Evolutionary conservation across 2,329 filamentous ascomycete genomes (phyloP).

Genomic region (Aspergillus unguis): DNA sequence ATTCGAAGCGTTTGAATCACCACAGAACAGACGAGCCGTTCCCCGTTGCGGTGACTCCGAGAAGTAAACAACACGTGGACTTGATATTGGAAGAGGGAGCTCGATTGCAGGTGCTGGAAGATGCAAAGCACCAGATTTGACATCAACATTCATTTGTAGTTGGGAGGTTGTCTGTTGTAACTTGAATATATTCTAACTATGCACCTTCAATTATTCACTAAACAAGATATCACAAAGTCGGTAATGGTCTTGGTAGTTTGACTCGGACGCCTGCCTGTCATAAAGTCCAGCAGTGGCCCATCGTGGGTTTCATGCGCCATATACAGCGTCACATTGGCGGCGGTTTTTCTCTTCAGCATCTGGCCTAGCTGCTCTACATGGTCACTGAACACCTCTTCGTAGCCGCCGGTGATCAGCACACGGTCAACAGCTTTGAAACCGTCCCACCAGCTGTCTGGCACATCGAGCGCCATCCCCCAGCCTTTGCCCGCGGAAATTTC

Average conservation of each 20-base stretch:
- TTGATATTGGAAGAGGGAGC: slow-evolving; percentile 5
- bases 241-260: background rate
- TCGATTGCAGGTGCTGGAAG: background rate
- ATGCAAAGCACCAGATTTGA: background rate
- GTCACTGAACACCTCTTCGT: slow-evolving; percentile 23
- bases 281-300: slow-evolving; percentile 24
- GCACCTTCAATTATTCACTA: background rate
- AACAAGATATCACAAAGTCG: background rate
- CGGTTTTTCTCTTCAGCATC: slow-evolving; percentile 5
- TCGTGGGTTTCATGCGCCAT: slow-evolving; percentile 23
- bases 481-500: slow-evolving; percentile 18
- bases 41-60: slow-evolving; percentile 21
- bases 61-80: slow-evolving; percentile 4
- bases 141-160: background rate
- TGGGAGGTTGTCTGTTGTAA: too few relatives aligned
- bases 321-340: slow-evolving; percentile 8
- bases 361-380: slow-evolving; percentile 16
- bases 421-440: slow-evolving; percentile 11
- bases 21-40: slow-evolving; percentile 27
- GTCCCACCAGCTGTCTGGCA: slow-evolving; percentile 21
- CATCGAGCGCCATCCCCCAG: slow-evolving; percentile 26
- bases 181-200: background rate
- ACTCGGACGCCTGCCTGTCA: slow-evolving; percentile 6
- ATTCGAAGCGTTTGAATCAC: slow-evolving; percentile 21
- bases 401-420: slow-evolving; percentile 18